Evolutionary conservation across 2,329 filamentous ascomycete species (phyloP), one percentile per base, ranked within the genome.

Genomic region (Colletotrichum tofieldiae): DNA sequence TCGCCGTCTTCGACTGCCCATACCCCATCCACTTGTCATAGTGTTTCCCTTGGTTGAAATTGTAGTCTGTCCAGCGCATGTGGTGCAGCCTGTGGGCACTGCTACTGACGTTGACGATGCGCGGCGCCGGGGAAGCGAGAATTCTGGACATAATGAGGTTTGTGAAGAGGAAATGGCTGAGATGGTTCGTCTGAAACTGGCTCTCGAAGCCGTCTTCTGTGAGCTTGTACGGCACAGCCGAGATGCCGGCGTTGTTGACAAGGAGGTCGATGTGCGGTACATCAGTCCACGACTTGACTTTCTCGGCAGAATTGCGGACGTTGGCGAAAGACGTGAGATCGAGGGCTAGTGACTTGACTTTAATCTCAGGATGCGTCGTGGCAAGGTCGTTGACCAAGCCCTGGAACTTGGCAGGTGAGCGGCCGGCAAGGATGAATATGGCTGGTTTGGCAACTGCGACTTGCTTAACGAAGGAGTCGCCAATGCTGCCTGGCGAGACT

Each of bases 101-200:
- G 76, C 85, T 87, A 43, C 81, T 81, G n/a, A 88, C 77, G 73
- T 82, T 86, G 35, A 88, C 81, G 11, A 88, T 72, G 0, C 84
- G 77, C 0, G 81, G 76, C 43, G 73, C 77, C 7, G 68, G 67
- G 2, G 80, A 60, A 0, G 76, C 75, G 0, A 80, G 67, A 7
- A 80, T 63, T 67, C 80, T 82, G 6, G 74, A 71, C 69, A 83
- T 77, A 64, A 84, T 75, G 11, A 84, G 75, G 68, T 84, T 84
- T 1, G 82, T 83, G 26, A 84, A 79, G 0, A 84, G 76, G 62
- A 84, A 84, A 14, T 79, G 83, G 0, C 81, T 81, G 4, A 84
- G 67, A 41, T 84, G 81, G 58, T 84, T 84, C 0, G 77, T 80
- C 2, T 76, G 80, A 35, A 84, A 79, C 49, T 81, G 79, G 64